Percentiles rank a stretch among this genome's conserved stretches.
Conservation (phyloP, 139 green algal genomes). For the Coelastrella sp. region DNA sequence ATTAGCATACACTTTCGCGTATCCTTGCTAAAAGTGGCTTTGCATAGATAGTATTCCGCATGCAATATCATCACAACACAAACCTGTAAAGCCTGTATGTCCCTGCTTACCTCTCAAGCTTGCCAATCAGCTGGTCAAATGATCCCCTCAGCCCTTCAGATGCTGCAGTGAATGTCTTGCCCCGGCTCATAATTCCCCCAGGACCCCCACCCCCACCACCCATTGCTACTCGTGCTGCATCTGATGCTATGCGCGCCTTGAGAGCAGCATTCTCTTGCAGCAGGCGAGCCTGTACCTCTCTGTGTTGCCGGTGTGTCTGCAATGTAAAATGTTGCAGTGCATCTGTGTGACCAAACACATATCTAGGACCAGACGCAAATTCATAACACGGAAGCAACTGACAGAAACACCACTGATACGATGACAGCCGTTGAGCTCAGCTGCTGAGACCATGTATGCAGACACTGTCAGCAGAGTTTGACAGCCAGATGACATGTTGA, state of each 20-base stretch:
- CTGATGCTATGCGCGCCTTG: slow-evolving; percentile 51
- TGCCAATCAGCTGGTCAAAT: slow-evolving; percentile 35
- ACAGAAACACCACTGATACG: too few relatives aligned
- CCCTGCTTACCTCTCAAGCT: slow-evolving; percentile 11
- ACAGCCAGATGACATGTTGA: not conserved
- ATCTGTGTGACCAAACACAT: not conserved
- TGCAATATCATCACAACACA: not conserved
- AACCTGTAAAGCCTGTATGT: not conserved
- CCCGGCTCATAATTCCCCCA: not conserved
- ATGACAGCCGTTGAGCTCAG: too few relatives aligned
- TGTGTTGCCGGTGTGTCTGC: slow-evolving; percentile 41
- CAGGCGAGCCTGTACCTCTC: slow-evolving; percentile 53
- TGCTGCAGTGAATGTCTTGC: slow-evolving; percentile 31
- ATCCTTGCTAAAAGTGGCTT: not conserved
- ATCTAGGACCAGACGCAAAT: not conserved
- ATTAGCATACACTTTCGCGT: too few relatives aligned
- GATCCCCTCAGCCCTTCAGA: slow-evolving; percentile 9
- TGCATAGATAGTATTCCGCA: not conserved
- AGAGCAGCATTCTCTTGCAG: slow-evolving; percentile 63
- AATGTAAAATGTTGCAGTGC: too few relatives aligned
- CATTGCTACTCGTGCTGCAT: slow-evolving; percentile 43
- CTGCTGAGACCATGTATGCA: too few relatives aligned
- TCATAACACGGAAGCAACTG: not conserved
- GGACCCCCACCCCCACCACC: not conserved
- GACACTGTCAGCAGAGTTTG: too few relatives aligned